Evolutionary conservation across 108 stramenopile species (phyloP).

Genomic region (Parietichytrium sp.): DNA sequence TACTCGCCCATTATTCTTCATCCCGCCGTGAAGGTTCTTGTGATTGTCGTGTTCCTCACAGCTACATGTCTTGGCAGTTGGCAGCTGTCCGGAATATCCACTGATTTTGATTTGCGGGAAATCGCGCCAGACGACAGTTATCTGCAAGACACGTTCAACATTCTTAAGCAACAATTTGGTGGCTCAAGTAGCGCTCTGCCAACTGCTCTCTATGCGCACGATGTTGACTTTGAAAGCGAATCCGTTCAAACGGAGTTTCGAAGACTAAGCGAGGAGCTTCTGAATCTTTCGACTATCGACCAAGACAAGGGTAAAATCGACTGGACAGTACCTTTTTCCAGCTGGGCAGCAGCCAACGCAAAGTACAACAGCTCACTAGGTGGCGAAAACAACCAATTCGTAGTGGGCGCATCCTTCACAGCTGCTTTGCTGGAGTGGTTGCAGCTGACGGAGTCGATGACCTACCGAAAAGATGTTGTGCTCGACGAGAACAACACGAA

Average conservation of each 20-base stretch:
- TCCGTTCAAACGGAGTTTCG: neutral
- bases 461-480: neutral
- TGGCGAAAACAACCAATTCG: neutral
- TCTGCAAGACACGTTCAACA: neutral
- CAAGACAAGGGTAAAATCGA: neutral
- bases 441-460: neutral
- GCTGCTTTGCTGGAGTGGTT: neutral
- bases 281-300: neutral
- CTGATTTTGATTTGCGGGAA: neutral
- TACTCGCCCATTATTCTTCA: neutral
- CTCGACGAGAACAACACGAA: neutral
- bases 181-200: neutral
- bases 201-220: neutral
- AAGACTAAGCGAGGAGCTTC: neutral
- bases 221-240: neutral
- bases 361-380: neutral
- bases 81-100: neutral
- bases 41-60: neutral
- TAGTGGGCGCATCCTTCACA: neutral
- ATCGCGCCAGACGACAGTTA: slow-evolving; percentile 12
- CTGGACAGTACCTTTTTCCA: neutral
- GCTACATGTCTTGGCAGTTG: neutral
- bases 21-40: neutral
- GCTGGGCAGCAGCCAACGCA: neutral
- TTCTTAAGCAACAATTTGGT: neutral